Evolutionary conservation across 2,329 filamentous ascomycete species (phyloP), one percentile per base, ranked within the genome.

Genomic region (Phaeophleospora eucalypticola): DNA sequence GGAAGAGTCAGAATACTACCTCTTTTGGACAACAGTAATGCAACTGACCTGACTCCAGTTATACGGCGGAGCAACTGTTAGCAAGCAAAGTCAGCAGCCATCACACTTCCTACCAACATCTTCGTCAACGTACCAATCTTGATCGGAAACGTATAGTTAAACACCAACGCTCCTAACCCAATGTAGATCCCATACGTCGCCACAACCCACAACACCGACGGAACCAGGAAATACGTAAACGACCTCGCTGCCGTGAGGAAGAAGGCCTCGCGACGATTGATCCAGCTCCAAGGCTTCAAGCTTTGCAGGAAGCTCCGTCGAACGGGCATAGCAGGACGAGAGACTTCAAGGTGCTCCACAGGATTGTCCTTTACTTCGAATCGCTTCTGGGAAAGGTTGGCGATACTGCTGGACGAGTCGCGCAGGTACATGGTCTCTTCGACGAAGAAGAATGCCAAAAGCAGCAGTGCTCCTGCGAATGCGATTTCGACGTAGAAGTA

Each of bases 401-500:
- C n/a, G n/a, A n/a, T n/a, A n/a, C 7, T 18, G 29, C 1, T 42
- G 8, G 46, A 38, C 6, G 45, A 27, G 36, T 53, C 48, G 32
- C 60, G 56, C 43, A 64, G 65, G 53, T 82, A 83, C 12, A 74
- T 73, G 4, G 78, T 79, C 58, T 83, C 80, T 52, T 82, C 79
- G 50, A 81, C 77, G 56, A 82, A 77, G 48, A 82, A 65, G 57
- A 82, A 79, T 0, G 75, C 70, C 6, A 75, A 54, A 36, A 79
- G 64, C 48, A 68, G 64, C 39, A 68, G 59, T 4, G 62, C 63
- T 7, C 64, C 64, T 2, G 74, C 71, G 43, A 82, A 81, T 2
- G 77, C 79, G 39, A 79, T 71, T 51, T 76, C 73, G 44, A 82
- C 78, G 58, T 81, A 81, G 68, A 82, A 82, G 66, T 78, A 82